Base-by-base conservation (phyloP, 2,329 filamentous ascomycete species). In the Elsinoe fawcettii region DNA sequence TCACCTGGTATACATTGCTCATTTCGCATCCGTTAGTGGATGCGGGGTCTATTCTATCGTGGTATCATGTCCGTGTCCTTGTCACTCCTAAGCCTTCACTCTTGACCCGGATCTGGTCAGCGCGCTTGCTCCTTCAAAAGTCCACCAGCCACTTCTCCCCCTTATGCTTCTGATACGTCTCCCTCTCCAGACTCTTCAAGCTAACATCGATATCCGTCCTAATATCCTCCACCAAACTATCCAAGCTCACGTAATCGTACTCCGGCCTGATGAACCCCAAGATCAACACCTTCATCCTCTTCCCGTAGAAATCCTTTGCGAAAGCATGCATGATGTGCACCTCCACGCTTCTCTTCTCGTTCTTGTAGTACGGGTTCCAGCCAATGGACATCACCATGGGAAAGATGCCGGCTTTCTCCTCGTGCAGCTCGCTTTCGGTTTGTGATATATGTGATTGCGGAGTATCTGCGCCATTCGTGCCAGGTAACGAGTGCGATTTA, bases 291-390 rank as follows among this genome's bases (percentile, higher is more conserved):
- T 89, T 85, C 77, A 97, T 86, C 63, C 83, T 81, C 4, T 80
- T 81, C 61, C 82, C 88, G 74, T 97, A 97, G 70, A 99, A 99
- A 69, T 97, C 90, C 37, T 78, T 75, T 1, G 74, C 71, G 70
- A 96, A 95, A 43, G 77, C 71, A 67, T 89, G 85, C 71, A 99
- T 80, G 56, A 99, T 81, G 57, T 71, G 69, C 54, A 71, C 69
- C 59, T 71, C 79, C 68, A 93, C 90, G 61, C 83, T 89, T 61
- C 89, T 85, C 47, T 88, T 83, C 3, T 80, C 85, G 78, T 99
- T 97, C 70, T 91, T 90, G 80, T 96, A 99, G 74, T 91, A 97
- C 0, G 93, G 93, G 73, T 97, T 99, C 80, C 91, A 97, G 44
- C 93, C 93, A 63, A 96, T 92, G 60, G 84, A 89, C 85, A 96